Evolutionary conservation across 2,329 filamentous ascomycete genomes (phyloP), one percentile per base, ranked within the genome.

Genomic region (Biscogniauxia mediterranea): DNA sequence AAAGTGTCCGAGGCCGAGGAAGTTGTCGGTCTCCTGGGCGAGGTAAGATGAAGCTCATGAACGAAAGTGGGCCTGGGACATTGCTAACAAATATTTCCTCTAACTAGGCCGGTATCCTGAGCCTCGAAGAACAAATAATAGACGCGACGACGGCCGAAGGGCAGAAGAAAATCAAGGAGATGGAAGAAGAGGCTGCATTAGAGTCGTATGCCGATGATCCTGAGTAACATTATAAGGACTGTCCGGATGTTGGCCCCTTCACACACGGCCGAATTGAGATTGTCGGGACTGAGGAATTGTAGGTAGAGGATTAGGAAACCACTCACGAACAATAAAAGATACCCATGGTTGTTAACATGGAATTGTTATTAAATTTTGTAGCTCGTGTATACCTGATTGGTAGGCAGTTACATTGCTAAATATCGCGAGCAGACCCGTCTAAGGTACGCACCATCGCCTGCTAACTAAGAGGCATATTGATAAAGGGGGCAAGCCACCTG

Each of bases 111-210:
- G 92, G 91, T 46, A 94, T 97, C 81, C 78, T 99, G 67, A 97
- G 91, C 74, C 76, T 99, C 56, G 93, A 98, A 75, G 89, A 97
- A 72, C 89, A 96, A 55, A 92, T 99, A 56, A 96, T 99, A 68
- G 95, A 99, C 78, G 92, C 93, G 1, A 99, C 93, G 53, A 96
- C 94, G 2, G 89, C 93, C 72, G 89, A 95, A 74, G 93, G 93
- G 2, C 85, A 89, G 80, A 85, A 88, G 74, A 88, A 88, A 72
- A 81, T 94, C 69, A 89, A 90, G 78, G 86, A 93, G 66, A 84
- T 96, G 62, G 89, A 92, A 74, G 82, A 84, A 25, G 80, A 85
- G 65, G 82, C 73, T 4, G 76, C 76, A 51, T 73, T 75, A 58
- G 74, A 75, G 55, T 70, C 71, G 11, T 75, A 72, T 56, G 66